A percentile compares a stretch with the other conserved stretches of the same genome.
These are phyloP conservation scores for Aspergillus neotritici DNA, from an alignment of 2,329 filamentous ascomycete genomes.

Conservation along the genomic window DNA sequence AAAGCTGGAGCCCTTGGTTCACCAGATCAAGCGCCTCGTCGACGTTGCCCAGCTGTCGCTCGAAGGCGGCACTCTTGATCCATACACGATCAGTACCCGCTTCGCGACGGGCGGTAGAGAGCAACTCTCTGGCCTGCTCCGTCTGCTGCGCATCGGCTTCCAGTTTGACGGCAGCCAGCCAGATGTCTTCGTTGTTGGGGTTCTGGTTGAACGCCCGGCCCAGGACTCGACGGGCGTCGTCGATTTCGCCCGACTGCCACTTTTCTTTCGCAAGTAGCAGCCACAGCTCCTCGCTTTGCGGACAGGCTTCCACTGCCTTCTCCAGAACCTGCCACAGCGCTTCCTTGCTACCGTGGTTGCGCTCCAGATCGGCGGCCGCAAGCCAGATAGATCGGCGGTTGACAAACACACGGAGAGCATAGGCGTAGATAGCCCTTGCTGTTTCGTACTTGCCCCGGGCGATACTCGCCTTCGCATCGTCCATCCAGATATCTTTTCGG, in stretches of 20 bases:
- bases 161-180: slow-evolving; percentile 91
- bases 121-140: slow-evolving; percentile 73
- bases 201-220: slow-evolving; percentile 90
- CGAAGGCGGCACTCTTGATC: slow-evolving; percentile 93
- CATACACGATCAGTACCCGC: slow-evolving; percentile 94
- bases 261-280: slow-evolving; percentile 94
- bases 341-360: slow-evolving; percentile 79
- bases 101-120: slow-evolving; percentile 76
- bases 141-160: slow-evolving; percentile 84
- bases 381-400: slow-evolving; percentile 86
- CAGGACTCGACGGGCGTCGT: slow-evolving; percentile 79
- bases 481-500: slow-evolving; percentile 90
- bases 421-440: slow-evolving; percentile 86
- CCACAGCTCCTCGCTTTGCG: slow-evolving; percentile 87
- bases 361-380: slow-evolving; percentile 83
- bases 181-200: slow-evolving; percentile 95
- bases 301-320: slow-evolving; percentile 89
- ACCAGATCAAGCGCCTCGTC: slow-evolving; percentile 82
- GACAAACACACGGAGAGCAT: slow-evolving; percentile 81
- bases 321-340: slow-evolving; percentile 79
- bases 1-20: slow-evolving; percentile 78
- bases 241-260: slow-evolving; percentile 80
- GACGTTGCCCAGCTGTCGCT: slow-evolving; percentile 72
- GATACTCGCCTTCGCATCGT: slow-evolving; percentile 80
- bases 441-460: slow-evolving; percentile 80